Evolutionary conservation across 225 moss, liverwort and hornwort species (phyloP), one percentile per base, ranked within the genome.

Genomic region (Physcomitrium patens): DNA sequence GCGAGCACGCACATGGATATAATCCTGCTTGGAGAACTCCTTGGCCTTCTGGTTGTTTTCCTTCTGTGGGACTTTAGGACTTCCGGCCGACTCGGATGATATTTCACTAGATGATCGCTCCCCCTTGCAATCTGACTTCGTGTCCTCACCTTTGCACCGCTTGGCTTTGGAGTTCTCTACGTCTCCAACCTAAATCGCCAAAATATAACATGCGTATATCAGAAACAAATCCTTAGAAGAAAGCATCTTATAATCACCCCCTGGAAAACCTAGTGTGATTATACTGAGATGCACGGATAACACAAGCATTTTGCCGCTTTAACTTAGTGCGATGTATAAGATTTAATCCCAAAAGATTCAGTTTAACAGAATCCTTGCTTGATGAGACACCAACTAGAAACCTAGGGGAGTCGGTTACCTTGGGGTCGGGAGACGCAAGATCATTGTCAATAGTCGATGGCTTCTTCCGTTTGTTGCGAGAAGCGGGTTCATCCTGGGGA

Each of bases 1-100:
- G 47, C 82, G 82, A 22, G 82, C 82, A 15, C 82, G 82, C 60
- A 83, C 82, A 16, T 83, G 82, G 75, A 83, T 83, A 52, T 75
- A 83, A 23, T 83, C 82, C 70, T 82, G 82, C 70, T 70, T 82
- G 14, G 82, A 68, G 48, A 42, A 54, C 67, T 72, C 79, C 60
- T 64, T 63, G 26, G 49, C 42, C 65, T 20, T 48, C 43, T 23
- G 9, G 14, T 14, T 75, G 54, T 42, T 57, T 14, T 41, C 63
- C 67, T 37, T 49, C 20, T 58, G 18, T 1, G 31, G 5, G 31
- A 31, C 19, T 72, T 78, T 75, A 8, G 65, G 50, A 41, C 71
- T 80, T 15, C 79, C 79, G 15, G 31, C 31, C 7, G 79, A 79
- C 24, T 80, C 82, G 23, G 51, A 56, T 0, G 86, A 86, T 23